phyloP scores from a whole-genome alignment of 2,329 filamentous ascomycete species.

The Microascus cirrosus region DNA sequence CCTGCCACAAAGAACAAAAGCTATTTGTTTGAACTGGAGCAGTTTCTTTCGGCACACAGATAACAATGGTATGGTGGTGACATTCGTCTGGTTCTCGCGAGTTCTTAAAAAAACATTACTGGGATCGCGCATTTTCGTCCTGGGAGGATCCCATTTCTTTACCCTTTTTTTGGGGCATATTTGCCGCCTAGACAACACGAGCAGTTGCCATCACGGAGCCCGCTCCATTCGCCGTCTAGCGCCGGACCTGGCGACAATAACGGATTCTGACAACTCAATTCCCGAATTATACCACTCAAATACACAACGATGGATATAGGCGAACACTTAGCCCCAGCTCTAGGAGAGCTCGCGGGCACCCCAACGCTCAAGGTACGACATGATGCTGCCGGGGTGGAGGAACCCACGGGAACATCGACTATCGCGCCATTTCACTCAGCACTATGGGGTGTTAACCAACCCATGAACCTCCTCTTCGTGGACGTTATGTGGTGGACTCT shows the following conservation, averaged over 20 bases:
- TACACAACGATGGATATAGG: not conserved
- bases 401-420: conserved; percentile 24
- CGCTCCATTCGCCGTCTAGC: too few relatives aligned
- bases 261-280: not conserved
- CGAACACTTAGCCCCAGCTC: not conserved
- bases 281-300: not conserved
- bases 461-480: conserved; percentile 44
- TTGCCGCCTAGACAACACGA: not conserved
- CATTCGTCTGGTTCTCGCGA: not conserved
- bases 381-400: conserved; percentile 12
- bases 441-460: conserved; percentile 50
- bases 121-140: not conserved
- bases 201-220: not conserved
- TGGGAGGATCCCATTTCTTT: not conserved
- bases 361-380: conserved; percentile 14
- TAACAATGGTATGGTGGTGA: not conserved
- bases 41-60: not conserved
- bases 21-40: not conserved
- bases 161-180: not conserved
- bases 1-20: not conserved
- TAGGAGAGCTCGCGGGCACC: conserved; percentile 14
- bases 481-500: conserved; percentile 50
- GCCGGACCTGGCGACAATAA: too few relatives aligned
- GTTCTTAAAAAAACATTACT: not conserved
- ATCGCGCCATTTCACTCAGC: conserved; percentile 44